A percentile compares a stretch with the other conserved stretches of the same genome.
phyloP scores from a whole-genome alignment of 2,329 filamentous ascomycete species.

The Arthrobotrys sphaeroides region DNA sequence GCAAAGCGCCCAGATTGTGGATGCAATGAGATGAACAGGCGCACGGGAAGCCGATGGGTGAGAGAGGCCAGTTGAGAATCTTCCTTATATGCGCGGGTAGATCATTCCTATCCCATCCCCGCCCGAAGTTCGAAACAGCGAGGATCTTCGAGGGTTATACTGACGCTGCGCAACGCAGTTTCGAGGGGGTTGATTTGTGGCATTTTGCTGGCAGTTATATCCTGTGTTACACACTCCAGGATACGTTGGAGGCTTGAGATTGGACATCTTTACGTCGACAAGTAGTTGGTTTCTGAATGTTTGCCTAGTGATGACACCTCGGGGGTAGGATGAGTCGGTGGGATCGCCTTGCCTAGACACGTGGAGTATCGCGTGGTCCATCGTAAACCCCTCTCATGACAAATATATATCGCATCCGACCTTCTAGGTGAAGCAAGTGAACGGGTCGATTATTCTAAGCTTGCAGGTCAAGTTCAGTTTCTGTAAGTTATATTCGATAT shows the following conservation, averaged over 20 bases:
- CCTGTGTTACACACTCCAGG: neutral
- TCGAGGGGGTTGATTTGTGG: neutral
- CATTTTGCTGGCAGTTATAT: neutral
- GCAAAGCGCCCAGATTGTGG: neutral
- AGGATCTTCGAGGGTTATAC: neutral
- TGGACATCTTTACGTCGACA: too few relatives aligned
- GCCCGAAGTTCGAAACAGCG: neutral
- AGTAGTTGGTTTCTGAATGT: too few relatives aligned
- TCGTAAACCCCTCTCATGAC: too few relatives aligned
- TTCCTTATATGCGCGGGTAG: neutral
- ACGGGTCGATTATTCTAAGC: too few relatives aligned
- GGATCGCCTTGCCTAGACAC: too few relatives aligned
- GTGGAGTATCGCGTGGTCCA: too few relatives aligned
- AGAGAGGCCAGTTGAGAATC: neutral
- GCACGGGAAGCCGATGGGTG: neutral
- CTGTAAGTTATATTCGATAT: too few relatives aligned
- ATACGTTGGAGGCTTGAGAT: neutral
- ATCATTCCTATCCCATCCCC: neutral
- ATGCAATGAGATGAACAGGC: neutral
- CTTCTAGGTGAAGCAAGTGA: too few relatives aligned
- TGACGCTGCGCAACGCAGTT: neutral
- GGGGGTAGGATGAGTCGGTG: too few relatives aligned
- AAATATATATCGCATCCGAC: too few relatives aligned
- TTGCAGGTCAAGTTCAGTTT: too few relatives aligned
- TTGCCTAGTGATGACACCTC: too few relatives aligned